Base-by-base conservation (phyloP, 2,329 filamentous ascomycete species). In the Lecanoromycetidae sp. region DNA sequence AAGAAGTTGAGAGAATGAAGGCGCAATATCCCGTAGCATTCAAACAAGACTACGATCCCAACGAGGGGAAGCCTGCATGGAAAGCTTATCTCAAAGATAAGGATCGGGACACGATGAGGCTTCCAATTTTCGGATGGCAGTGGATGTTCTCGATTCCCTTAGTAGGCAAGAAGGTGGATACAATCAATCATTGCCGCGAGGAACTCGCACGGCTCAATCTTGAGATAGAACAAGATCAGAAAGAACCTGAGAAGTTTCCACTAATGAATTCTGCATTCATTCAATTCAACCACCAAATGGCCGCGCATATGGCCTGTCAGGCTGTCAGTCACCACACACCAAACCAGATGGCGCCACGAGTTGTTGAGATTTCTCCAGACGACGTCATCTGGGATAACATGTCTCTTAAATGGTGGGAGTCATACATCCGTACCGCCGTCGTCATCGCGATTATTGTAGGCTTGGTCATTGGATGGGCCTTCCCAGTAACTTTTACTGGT, bases 351-450 rank as follows among this genome's bases (percentile, higher is more conserved):
- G 76, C 86, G 1, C 91, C 91, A 0, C 79, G 91, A 23, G 76
- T 85, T 33, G 84, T 94, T n/a, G 91, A 98, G 61, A 87, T 98
- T 38, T 87, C 87, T 5, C 91, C 91, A 0, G 81, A 82, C 35
- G 88, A 96, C 60, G 87, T 98, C 7, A 75, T 93, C 33, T 98
- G 91, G 91, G 86, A 93, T 55, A 98, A 98, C 60, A 90, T 98
- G 81, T 88, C 87, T 0, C 83, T 95, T 57, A 79, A 76, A 46
- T 96, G 91, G 90, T 96, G 88, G 87, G 81, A 90, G 53, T 76
- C 82, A 48, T 94, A 90, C 72, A 58, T 87, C 25, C 77, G 87
- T 23, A 80, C 79, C 2, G 74, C 70, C 29, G 61, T 82, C 7
- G 81, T 90, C 9, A 66, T 86, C 25, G 64, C 68, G 6, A 57